Evolutionary conservation across 306 rosid species (phyloP).

Genomic region (Medicago arabica): DNA sequence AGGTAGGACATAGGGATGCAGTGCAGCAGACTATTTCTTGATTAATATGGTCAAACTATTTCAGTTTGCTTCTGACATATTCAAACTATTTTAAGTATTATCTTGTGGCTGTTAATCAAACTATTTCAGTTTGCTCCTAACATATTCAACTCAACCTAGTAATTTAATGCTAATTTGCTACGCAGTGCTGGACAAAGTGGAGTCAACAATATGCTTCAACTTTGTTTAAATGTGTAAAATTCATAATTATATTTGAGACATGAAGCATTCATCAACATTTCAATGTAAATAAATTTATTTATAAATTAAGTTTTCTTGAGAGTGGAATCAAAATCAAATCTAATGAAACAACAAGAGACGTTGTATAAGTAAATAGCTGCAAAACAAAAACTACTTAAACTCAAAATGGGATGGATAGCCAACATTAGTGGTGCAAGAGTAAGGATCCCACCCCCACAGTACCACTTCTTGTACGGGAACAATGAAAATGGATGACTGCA

Average conservation of each 20-base stretch:
- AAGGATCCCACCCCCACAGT: conserved; percentile 6
- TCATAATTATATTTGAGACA: conserved; percentile 15
- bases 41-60: neutral
- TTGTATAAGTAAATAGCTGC: neutral
- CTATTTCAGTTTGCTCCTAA: conserved; percentile 23
- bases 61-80: too few relatives aligned
- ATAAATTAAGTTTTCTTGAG: neutral
- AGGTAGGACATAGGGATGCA: neutral
- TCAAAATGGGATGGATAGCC: conserved; percentile 21
- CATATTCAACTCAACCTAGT: conserved; percentile 20
- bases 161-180: neutral
- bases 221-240: conserved; percentile 21
- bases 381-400: neutral
- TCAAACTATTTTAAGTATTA: neutral
- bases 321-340: conserved; percentile 9
- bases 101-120: conserved; percentile 13
- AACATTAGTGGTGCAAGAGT: conserved; percentile 22
- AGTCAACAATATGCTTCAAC: conserved; percentile 4
- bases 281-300: conserved; percentile 15
- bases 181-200: conserved; percentile 14
- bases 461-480: conserved; percentile 14
- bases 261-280: conserved; percentile 28
- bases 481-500: conserved; percentile 5
- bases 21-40: neutral
- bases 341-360: conserved; percentile 7